phyloP scores from a whole-genome alignment of 441 rosid genomes.

The Gossypium schwendimanii region DNA sequence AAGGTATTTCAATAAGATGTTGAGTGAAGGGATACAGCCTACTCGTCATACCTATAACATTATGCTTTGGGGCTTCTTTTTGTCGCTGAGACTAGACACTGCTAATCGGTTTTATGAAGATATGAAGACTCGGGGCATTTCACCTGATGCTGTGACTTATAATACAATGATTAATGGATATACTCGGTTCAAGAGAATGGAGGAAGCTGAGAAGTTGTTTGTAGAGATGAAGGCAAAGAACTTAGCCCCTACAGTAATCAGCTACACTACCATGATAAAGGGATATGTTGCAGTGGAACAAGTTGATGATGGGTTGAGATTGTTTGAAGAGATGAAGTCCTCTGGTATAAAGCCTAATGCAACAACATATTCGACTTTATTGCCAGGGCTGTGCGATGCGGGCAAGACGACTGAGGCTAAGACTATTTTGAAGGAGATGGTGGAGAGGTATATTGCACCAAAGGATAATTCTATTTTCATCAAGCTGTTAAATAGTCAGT shows the following conservation, averaged over 20 bases:
- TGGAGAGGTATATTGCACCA: conserved; percentile 51
- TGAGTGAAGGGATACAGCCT: conserved; percentile 67
- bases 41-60: conserved; percentile 65
- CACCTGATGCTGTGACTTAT: conserved; percentile 63
- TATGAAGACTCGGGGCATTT: conserved; percentile 62
- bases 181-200: conserved; percentile 62
- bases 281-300: conserved; percentile 54
- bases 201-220: conserved; percentile 79
- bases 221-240: conserved; percentile 77
- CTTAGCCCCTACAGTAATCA: conserved; percentile 61
- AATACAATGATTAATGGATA: conserved; percentile 76
- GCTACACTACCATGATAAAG: conserved; percentile 82
- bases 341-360: conserved; percentile 55
- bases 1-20: conserved; percentile 69
- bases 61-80: conserved; percentile 84
- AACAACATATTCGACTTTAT: conserved; percentile 62
- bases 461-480: conserved; percentile 66
- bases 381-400: conserved; percentile 73
- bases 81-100: conserved; percentile 61
- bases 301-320: conserved; percentile 58
- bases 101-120: conserved; percentile 76
- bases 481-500: conserved; percentile 51
- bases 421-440: conserved; percentile 61
- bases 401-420: conserved; percentile 60
- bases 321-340: conserved; percentile 72